A percentile compares a stretch with the other conserved stretches of the same genome.
These are phyloP conservation scores for Coleophoma eucalyptorum DNA, from an alignment of 2,329 filamentous ascomycete genomes.

Conservation along the genomic window DNA sequence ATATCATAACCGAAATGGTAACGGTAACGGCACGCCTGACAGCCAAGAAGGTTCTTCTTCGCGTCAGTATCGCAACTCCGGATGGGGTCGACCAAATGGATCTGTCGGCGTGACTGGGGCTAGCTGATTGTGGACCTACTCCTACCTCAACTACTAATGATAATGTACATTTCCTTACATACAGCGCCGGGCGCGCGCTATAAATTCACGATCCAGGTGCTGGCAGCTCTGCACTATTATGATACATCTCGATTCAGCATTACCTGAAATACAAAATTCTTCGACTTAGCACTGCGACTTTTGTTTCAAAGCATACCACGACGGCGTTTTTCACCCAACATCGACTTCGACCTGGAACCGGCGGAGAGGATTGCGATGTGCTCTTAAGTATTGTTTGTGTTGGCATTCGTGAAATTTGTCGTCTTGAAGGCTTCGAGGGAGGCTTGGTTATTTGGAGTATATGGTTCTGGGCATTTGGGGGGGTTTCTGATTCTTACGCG, in stretches of 20 bases:
- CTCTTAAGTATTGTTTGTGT: conserved; percentile 17
- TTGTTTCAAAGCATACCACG: conserved; percentile 16
- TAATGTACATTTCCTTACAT: conserved; percentile 18
- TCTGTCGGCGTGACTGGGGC: conserved; percentile 28
- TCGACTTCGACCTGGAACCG: background rate
- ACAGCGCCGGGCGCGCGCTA: conserved; percentile 10
- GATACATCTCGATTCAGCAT: conserved; percentile 12
- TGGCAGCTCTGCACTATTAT: conserved; percentile 11
- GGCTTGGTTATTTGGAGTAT: conserved; percentile 22
- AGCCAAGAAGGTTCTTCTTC: conserved; percentile 20
- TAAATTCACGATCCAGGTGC: conserved; percentile 7
- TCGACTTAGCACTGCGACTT: conserved; percentile 10
- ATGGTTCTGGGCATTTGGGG: conserved; percentile 17
- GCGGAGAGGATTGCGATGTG: conserved; percentile 12
- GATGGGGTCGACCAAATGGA: conserved; percentile 28
- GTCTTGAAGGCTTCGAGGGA: conserved; percentile 10
- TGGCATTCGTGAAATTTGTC: conserved; percentile 13
- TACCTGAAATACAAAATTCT: conserved; percentile 8
- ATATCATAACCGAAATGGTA: conserved; percentile 9
- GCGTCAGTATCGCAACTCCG: conserved; percentile 27
- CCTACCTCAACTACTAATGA: conserved; percentile 10
- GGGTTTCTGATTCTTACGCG: conserved; percentile 1
- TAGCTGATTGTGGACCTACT: conserved; percentile 11
- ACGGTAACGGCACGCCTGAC: conserved; percentile 25
- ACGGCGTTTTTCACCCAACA: conserved; percentile 18